phyloP scores from a whole-genome alignment of 78 protist genomes.

The Dictyostelium intermedium region DNA sequence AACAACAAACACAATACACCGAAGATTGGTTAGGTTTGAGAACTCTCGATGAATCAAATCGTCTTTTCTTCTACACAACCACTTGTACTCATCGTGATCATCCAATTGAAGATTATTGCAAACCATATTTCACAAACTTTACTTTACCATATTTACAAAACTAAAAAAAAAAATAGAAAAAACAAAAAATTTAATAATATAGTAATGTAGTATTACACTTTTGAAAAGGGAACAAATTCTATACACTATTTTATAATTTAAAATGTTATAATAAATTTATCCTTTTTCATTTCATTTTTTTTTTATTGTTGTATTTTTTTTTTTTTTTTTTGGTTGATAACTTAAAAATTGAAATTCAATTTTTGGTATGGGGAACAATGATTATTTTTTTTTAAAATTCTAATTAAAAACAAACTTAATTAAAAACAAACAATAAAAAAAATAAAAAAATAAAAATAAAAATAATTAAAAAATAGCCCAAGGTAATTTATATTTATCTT shows the following conservation, averaged over 20 bases:
- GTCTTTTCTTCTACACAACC: conserved; percentile 27
- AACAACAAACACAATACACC: conserved; percentile 36
- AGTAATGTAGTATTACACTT: not conserved
- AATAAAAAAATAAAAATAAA: too few relatives aligned
- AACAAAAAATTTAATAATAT: too few relatives aligned
- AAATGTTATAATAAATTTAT: not conserved
- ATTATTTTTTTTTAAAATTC: too few relatives aligned
- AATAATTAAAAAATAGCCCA: too few relatives aligned
- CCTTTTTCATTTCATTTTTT: not conserved
- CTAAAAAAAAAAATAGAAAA: not conserved
- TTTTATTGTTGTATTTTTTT: too few relatives aligned
- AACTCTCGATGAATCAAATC: conserved; percentile 45
- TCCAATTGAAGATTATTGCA: conserved; percentile 18
- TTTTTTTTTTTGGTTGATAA: too few relatives aligned
- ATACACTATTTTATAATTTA: not conserved
- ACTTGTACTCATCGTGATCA: conserved; percentile 50
- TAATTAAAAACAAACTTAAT: too few relatives aligned
- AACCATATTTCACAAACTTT: conserved; percentile 18
- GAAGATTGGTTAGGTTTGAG: conserved; percentile 81
- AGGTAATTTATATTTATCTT: too few relatives aligned
- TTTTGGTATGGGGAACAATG: too few relatives aligned
- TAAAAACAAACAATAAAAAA: too few relatives aligned
- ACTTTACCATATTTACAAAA: conserved; percentile 59
- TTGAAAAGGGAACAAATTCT: too few relatives aligned
- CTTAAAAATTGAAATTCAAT: too few relatives aligned